A percentile compares a stretch with the other conserved stretches of the same genome.
Conservation (phyloP, 169 alveolate genomes). For the Haemoproteus tartakovskyi region DNA sequence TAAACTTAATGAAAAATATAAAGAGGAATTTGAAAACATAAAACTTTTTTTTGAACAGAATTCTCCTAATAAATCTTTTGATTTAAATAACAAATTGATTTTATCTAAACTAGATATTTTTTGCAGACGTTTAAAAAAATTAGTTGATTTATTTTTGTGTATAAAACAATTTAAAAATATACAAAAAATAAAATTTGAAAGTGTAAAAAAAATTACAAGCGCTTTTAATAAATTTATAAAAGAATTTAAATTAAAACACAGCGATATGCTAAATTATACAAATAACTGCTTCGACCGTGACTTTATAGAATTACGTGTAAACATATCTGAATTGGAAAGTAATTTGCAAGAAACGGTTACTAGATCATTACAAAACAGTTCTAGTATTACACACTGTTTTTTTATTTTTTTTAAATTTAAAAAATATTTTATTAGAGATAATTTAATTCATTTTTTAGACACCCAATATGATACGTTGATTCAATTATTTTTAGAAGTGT, state of each 20-base stretch:
- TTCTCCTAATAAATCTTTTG: conserved; percentile 93
- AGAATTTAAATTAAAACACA: conserved; percentile 67
- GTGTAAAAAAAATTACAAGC: conserved; percentile 87
- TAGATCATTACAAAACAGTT: conserved; percentile 86
- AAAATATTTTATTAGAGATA: conserved; percentile 28
- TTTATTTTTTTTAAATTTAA: conserved; percentile 53
- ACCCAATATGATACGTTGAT: conserved; percentile 53
- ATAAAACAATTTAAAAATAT: conserved; percentile 90
- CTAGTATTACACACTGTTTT: conserved; percentile 87
- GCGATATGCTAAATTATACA: conserved; percentile 90
- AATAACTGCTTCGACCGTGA: conserved; percentile 94
- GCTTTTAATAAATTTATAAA: conserved; percentile 86
- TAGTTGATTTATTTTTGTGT: conserved; percentile 93
- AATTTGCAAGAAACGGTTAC: conserved; percentile 73
- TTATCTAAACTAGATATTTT: conserved; percentile 95
- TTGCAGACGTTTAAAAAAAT: conserved; percentile 92
- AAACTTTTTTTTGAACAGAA: conserved; percentile 89
- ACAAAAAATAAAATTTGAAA: conserved; percentile 90
- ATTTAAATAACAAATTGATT: conserved; percentile 92
- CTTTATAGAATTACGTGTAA: conserved; percentile 94
- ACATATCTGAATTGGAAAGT: conserved; percentile 83
- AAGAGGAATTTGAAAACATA: conserved; percentile 87
- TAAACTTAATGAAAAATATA: conserved; percentile 89
- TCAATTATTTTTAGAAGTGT: conserved; percentile 33
- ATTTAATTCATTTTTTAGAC: conserved; percentile 17